Conservation (phyloP, 208 protist species). For the Entamoeba histolytica region DNA sequence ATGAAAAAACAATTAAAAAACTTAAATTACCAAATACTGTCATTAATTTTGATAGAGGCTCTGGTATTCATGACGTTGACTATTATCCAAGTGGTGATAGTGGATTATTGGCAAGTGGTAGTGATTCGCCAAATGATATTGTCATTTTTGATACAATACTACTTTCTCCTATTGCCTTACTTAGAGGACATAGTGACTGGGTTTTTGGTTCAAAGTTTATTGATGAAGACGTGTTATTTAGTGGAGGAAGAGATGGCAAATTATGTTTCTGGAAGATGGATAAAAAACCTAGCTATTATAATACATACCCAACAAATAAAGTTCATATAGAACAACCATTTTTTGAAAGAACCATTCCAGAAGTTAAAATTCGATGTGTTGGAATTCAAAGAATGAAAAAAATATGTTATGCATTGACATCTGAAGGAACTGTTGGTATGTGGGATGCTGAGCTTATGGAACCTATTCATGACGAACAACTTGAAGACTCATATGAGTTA, state of each 20-base stretch:
- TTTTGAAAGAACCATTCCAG: not conserved
- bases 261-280: not conserved
- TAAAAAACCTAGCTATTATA: not conserved
- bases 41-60: not conserved
- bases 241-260: not conserved
- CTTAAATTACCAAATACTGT: not conserved
- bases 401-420: not conserved
- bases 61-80: not conserved
- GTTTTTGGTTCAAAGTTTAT: not conserved
- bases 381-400: not conserved
- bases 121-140: not conserved
- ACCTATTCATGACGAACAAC: not conserved
- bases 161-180: not conserved
- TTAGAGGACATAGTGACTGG: not conserved
- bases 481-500: not conserved
- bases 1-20: not conserved
- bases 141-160: not conserved
- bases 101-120: not conserved
- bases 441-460: not conserved
- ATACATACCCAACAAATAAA: not conserved
- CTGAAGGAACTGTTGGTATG: not conserved
- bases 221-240: not conserved
- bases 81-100: not conserved
- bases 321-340: not conserved
- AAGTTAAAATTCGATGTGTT: not conserved